Evolutionary conservation across 495 filamentous ascomycete genomes (phyloP).

Genomic region (Bacidia rubella): DNA sequence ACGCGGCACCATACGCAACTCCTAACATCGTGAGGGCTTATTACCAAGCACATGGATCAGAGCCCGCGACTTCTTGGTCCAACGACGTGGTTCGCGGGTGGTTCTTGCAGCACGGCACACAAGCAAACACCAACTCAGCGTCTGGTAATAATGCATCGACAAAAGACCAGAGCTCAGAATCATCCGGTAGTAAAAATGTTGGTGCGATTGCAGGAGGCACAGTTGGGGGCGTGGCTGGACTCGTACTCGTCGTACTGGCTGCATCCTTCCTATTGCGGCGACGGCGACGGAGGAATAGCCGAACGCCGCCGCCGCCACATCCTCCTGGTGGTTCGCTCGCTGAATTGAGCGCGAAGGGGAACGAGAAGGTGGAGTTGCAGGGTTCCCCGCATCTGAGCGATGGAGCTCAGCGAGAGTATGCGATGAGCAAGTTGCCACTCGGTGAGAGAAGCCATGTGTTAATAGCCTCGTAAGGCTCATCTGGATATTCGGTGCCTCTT

Average conservation of each 20-base stretch:
- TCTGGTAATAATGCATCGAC: too few relatives aligned
- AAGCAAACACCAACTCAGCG: neutral
- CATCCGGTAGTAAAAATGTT: neutral
- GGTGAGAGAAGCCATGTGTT: conserved; percentile 13
- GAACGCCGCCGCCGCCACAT: neutral
- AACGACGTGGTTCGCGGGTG: neutral
- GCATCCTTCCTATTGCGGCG: neutral
- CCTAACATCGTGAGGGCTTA: conserved; percentile 25
- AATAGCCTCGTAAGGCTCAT: too few relatives aligned
- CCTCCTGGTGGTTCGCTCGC: neutral
- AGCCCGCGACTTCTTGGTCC: neutral
- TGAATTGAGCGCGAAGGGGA: neutral
- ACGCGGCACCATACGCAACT: conserved; percentile 25
- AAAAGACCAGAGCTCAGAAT: neutral
- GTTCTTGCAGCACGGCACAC: neutral
- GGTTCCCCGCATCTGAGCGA: neutral
- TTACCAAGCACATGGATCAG: neutral
- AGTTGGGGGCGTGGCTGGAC: neutral
- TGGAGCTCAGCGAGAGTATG: neutral
- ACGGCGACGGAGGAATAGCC: neutral
- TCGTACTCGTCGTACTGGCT: neutral
- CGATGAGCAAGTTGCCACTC: neutral
- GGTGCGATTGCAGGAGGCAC: neutral
- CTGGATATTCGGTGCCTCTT: too few relatives aligned
- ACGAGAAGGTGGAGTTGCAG: neutral